phyloP scores from a whole-genome alignment of 257 asterid genomes.

The Fraxinus americana region DNA sequence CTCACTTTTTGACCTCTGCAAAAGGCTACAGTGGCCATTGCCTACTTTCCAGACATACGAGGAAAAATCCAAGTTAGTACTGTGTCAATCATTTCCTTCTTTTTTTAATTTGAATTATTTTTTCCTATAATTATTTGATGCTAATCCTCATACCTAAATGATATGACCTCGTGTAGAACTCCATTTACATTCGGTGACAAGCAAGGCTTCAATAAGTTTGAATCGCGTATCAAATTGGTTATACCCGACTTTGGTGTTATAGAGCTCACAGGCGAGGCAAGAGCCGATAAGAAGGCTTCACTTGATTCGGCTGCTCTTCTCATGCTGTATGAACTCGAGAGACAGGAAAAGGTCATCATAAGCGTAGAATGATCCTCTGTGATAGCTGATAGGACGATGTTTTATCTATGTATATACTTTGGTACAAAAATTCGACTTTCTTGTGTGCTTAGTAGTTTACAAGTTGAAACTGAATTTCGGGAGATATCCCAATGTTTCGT shows the following conservation, averaged over 20 bases:
- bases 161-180: slow-evolving; percentile 38
- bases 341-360: slow-evolving; percentile 52
- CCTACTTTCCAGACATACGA: slow-evolving; percentile 64
- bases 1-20: slow-evolving; percentile 71
- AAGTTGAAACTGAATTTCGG: background rate
- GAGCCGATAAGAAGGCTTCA: slow-evolving; percentile 83
- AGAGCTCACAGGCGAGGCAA: slow-evolving; percentile 67
- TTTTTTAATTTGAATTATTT: background rate
- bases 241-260: slow-evolving; percentile 62
- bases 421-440: background rate
- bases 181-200: slow-evolving; percentile 54
- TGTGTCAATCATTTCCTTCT: background rate
- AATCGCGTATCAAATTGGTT: slow-evolving; percentile 65
- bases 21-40: slow-evolving; percentile 77
- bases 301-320: slow-evolving; percentile 78
- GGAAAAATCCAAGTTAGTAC: slow-evolving; percentile 67
- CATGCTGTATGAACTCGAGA: slow-evolving; percentile 71
- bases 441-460: background rate
- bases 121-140: background rate
- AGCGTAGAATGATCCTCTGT: slow-evolving; percentile 3
- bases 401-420: background rate
- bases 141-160: slow-evolving; percentile 7
- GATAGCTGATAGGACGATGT: background rate
- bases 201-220: slow-evolving; percentile 59
- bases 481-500: background rate